phyloP scores from a whole-genome alignment of 768 basidiomycete genomes.

The Collybiopsis confluens region DNA sequence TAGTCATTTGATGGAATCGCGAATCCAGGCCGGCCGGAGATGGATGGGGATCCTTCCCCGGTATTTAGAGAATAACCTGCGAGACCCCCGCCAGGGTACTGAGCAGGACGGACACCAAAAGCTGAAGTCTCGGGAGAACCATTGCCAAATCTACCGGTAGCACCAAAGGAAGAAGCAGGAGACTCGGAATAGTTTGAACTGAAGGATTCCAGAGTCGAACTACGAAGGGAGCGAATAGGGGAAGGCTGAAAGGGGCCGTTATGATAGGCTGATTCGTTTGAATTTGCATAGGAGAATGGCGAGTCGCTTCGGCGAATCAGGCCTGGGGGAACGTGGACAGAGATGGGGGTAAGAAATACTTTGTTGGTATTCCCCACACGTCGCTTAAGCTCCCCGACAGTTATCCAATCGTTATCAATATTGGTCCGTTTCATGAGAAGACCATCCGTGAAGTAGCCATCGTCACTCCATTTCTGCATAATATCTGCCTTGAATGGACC shows the following conservation, averaged over 20 bases:
- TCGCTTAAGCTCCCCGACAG: slow-evolving; percentile 55
- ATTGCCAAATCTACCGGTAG: slow-evolving; percentile 51
- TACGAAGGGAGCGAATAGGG: slow-evolving; percentile 55
- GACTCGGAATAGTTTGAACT: slow-evolving; percentile 63
- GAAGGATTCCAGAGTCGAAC: slow-evolving; percentile 64
- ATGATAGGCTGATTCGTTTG: slow-evolving; percentile 33
- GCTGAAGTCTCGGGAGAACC: slow-evolving; percentile 65
- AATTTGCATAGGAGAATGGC: slow-evolving; percentile 29
- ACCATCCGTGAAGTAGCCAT: slow-evolving; percentile 81
- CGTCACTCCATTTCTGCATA: slow-evolving; percentile 95
- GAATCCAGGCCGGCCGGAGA: slow-evolving; percentile 30
- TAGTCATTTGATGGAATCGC: slow-evolving; percentile 30
- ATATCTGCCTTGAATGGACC: slow-evolving; percentile 85
- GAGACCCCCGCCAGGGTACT: slow-evolving; percentile 28
- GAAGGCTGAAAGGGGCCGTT: slow-evolving; percentile 64
- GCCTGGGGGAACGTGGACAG: slow-evolving; percentile 48
- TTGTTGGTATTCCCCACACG: slow-evolving; percentile 46
- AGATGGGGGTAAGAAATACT: slow-evolving; percentile 57
- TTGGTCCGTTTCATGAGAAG: slow-evolving; percentile 82
- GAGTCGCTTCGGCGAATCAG: slow-evolving; percentile 46
- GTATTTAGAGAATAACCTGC: slow-evolving; percentile 18
- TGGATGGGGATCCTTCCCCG: slow-evolving; percentile 24
- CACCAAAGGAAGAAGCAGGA: slow-evolving; percentile 68
- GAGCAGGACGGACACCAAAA: slow-evolving; percentile 41
- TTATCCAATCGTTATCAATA: slow-evolving; percentile 62